These are phyloP conservation scores for Pythium insidiosum DNA, from an alignment of 352 stramenopile genomes.

Conservation along the genomic window DNA sequence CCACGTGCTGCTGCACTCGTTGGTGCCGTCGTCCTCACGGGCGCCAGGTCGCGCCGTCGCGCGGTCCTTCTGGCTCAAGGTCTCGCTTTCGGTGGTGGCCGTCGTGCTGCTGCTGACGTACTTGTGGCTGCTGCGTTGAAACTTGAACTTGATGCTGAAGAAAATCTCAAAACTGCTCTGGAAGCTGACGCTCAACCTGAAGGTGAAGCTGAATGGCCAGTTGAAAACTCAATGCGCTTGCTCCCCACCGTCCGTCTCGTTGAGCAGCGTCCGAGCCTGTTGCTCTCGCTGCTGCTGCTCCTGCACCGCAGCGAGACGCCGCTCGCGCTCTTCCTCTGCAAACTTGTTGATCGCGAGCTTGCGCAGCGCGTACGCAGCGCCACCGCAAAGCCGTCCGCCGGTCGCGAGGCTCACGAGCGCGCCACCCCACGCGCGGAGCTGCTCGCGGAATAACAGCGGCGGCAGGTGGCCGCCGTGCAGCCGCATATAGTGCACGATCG, in stretches of 20 bases:
- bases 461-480: slow-evolving; percentile 43
- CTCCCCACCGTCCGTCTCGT: no score
- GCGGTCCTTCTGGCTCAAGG: slow-evolving; percentile 63
- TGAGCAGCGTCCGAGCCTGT: no score
- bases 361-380: slow-evolving; percentile 19
- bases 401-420: slow-evolving; percentile 6
- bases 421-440: slow-evolving; percentile 16
- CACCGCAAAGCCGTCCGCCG: slow-evolving; percentile 13
- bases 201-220: no score
- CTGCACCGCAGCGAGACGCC: no score
- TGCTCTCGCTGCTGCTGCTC: no score
- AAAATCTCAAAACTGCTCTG: no score
- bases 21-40: slow-evolving; percentile 32
- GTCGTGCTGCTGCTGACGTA: slow-evolving; percentile 48
- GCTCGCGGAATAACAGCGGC: slow-evolving; percentile 21
- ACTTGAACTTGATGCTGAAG: no score
- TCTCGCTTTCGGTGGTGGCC: slow-evolving; percentile 48
- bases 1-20: slow-evolving; percentile 33
- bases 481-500: slow-evolving; percentile 55
- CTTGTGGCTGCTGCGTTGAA: slow-evolving; percentile 35
- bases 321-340: slow-evolving; percentile 22
- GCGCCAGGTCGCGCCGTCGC: slow-evolving; percentile 42
- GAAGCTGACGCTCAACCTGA: no score
- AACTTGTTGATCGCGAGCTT: slow-evolving; percentile 37
- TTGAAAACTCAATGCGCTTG: no score